Conservation (phyloP, 202 grass and related monocot genomes). For the Musa balbisiana region DNA sequence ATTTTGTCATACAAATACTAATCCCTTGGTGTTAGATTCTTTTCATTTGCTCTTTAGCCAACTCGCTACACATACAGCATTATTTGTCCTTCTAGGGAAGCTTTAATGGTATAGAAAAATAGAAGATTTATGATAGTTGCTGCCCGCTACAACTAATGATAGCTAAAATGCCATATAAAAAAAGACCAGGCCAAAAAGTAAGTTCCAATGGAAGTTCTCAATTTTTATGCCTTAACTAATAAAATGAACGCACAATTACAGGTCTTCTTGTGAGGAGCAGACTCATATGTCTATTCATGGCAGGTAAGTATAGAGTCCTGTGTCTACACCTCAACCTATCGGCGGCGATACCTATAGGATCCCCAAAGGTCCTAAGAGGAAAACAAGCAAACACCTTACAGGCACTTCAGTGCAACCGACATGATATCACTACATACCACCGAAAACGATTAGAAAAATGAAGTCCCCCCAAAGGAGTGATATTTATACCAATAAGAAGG, state of each 20-base stretch:
- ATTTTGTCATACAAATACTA: too few species aligned
- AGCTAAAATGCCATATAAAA: not conserved
- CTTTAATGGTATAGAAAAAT: too few species aligned
- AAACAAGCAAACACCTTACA: not conserved
- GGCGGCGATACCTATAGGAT: not conserved
- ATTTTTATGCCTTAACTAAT: not conserved
- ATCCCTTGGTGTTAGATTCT: not conserved
- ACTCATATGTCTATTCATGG: too few species aligned
- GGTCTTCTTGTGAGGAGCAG: not conserved
- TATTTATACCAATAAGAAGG: not conserved
- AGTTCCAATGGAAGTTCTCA: not conserved
- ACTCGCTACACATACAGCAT: not conserved
- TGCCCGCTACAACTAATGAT: not conserved
- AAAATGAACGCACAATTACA: not conserved
- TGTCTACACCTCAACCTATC: too few species aligned
- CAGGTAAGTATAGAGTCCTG: too few species aligned
- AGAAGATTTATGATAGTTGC: too few species aligned
- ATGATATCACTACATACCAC: fast-evolving
- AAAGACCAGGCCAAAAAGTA: not conserved
- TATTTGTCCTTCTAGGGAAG: too few species aligned
- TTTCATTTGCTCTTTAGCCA: not conserved
- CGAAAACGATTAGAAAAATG: not conserved
- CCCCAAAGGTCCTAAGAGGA: not conserved
- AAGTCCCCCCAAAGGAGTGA: not conserved
- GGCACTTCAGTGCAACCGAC: not conserved